Evolutionary conservation across 371 early-diverging fungal genomes (phyloP), one percentile per base, ranked within the genome.

Genomic region (Rhizopus delemar): DNA sequence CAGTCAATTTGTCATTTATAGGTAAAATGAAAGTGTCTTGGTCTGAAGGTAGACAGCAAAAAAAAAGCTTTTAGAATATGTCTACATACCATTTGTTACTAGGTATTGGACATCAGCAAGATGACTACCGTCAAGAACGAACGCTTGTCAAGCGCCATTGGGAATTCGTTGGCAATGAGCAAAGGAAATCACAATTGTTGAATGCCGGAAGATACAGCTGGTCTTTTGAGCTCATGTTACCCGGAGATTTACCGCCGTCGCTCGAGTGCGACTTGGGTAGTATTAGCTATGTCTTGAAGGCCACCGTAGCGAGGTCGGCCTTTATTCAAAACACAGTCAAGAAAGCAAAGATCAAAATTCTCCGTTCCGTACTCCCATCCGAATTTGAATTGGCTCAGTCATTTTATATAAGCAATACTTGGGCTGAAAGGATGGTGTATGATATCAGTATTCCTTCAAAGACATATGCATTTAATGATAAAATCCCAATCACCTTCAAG

Each of bases 21-120:
- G 71, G 71, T 2, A 67, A 60, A 56, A 65, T 67, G 65, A 64
- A 62, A 38, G 68, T 71, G 7, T 48, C 58, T 15, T 71, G 68
- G 68, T 58, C 68, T 15, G 71, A 71, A 58, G 63, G 69, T 69
- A 69, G 46, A 34, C 33, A 33, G 15, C 5, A 4, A 8, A 41
- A 15, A 15, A 11, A 39, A 28, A 41, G 11, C 15, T 15, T 16
- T 16, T 13, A 5, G 16, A 15, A 13, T 5, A 3, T 4, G 4
- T 12, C 39, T 28, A 36, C 7, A 12, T 12, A 29, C 22, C 33
- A n/a, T 63, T 43, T 11, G 43, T 15, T 43, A 22, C 22, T 43
- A 60, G 71, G 69, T 13, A 50, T 51, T 28, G 69, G 66, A 5
- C 62, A 60, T 29, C 65, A 68, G 31, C 68, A 68, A 38, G 65